Conservation (phyloP, 2,329 filamentous ascomycete species). For the Fusarium torreyae region DNA sequence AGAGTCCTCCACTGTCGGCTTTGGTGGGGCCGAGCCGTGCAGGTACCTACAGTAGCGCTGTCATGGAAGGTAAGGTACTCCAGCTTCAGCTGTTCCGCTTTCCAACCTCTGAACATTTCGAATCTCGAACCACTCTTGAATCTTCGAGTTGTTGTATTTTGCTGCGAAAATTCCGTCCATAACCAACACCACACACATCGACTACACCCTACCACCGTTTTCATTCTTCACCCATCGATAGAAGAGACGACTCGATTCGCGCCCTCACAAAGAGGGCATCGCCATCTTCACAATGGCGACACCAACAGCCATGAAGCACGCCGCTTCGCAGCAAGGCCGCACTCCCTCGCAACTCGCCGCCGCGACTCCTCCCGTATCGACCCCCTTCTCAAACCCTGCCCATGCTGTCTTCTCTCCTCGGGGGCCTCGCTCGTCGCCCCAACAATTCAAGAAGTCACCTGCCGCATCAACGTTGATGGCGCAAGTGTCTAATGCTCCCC, state of each 20-base stretch:
- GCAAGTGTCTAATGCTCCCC: slow-evolving; percentile 61
- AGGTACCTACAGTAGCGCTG: slow-evolving; percentile 4
- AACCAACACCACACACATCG: background rate
- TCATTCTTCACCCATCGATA: background rate
- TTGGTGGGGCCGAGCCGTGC: slow-evolving; percentile 42
- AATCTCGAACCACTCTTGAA: background rate
- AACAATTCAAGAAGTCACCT: slow-evolving; percentile 75
- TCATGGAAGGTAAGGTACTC: too few relatives aligned
- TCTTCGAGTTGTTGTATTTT: background rate
- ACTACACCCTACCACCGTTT: background rate
- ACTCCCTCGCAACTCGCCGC: slow-evolving; percentile 68
- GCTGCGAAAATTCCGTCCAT: background rate
- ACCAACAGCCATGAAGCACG: slow-evolving; percentile 66
- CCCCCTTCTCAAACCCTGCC: slow-evolving; percentile 73
- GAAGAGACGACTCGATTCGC: slow-evolving; percentile 7
- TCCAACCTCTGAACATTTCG: slow-evolving; percentile 16
- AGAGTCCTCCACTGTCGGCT: slow-evolving; percentile 34
- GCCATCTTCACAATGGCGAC: slow-evolving; percentile 60
- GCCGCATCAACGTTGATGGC: slow-evolving; percentile 67
- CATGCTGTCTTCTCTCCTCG: slow-evolving; percentile 73
- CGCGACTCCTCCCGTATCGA: slow-evolving; percentile 76
- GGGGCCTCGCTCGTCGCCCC: slow-evolving; percentile 72
- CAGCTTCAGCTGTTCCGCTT: slow-evolving; percentile 13
- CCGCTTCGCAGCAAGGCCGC: slow-evolving; percentile 59
- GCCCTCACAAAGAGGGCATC: slow-evolving; percentile 35